Evolutionary conservation across 2,329 filamentous ascomycete species (phyloP).

Genomic region (Fusarium sp.): DNA sequence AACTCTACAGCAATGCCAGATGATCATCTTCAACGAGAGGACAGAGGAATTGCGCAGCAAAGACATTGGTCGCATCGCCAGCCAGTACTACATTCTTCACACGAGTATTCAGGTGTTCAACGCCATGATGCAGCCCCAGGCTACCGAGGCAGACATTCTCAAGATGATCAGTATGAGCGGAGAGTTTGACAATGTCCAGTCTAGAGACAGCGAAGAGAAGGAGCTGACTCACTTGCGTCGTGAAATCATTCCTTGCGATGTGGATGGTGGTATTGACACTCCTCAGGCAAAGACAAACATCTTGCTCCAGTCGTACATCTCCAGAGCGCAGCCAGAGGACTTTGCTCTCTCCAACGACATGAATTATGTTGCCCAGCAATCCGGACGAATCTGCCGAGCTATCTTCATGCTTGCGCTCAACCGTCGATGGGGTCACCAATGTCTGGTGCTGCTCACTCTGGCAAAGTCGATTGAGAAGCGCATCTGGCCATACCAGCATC

Average conservation of each 20-base stretch:
- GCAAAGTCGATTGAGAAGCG: constrained; percentile 98
- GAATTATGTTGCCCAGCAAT: constrained; percentile 96
- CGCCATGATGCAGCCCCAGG: constrained; percentile 87
- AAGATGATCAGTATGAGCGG: constrained; percentile 98
- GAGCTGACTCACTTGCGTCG: constrained; percentile 84
- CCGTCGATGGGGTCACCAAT: constrained; percentile 95
- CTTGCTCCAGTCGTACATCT: constrained; percentile 94
- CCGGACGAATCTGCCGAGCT: constrained; percentile 92
- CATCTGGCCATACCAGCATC: constrained; percentile 95
- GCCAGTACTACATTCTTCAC: constrained; percentile 96
- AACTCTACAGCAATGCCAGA: constrained; percentile 92
- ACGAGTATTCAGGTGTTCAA: constrained; percentile 98
- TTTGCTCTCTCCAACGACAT: constrained; percentile 94
- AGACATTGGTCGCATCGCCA: constrained; percentile 95
- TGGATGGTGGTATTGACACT: constrained; percentile 79
- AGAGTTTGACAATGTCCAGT: constrained; percentile 98
- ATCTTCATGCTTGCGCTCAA: constrained; percentile 98
- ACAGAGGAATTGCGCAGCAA: constrained; percentile 96
- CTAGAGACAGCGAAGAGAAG: constrained; percentile 89
- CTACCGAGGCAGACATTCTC: constrained; percentile 92
- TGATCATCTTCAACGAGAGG: constrained; percentile 98
- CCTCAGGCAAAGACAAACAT: constrained; percentile 97
- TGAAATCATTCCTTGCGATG: constrained; percentile 81
- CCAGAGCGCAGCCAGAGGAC: constrained; percentile 87
- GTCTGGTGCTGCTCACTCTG: constrained; percentile 88